Conservation (phyloP, 2,329 filamentous ascomycete species). For the Lachnellula hyalina region DNA sequence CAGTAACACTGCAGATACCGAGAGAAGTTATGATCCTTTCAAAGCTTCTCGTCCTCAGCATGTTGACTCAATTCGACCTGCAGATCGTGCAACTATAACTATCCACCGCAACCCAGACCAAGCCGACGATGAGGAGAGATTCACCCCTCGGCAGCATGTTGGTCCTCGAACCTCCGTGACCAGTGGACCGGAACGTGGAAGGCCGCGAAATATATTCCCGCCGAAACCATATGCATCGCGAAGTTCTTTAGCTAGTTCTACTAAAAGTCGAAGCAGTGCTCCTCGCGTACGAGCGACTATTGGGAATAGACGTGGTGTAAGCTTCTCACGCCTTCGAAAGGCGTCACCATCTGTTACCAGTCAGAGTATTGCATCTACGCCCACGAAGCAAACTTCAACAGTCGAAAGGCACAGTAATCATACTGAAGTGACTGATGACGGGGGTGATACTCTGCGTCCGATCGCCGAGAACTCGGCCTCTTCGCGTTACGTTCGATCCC, state of each 20-base stretch:
- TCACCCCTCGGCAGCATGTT: not conserved
- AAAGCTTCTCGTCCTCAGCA: slow-evolving; percentile 50
- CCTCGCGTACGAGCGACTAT: slow-evolving; percentile 38
- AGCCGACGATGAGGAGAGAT: not conserved
- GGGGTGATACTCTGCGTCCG: slow-evolving; percentile 13
- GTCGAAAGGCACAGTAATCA: slow-evolving; percentile 18
- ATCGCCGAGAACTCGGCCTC: slow-evolving; percentile 14
- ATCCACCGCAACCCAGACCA: slow-evolving; percentile 20
- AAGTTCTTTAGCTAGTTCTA: slow-evolving; percentile 43
- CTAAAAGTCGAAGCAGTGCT: slow-evolving; percentile 33
- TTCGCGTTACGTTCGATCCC: slow-evolving; percentile 28
- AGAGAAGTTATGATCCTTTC: slow-evolving; percentile 82
- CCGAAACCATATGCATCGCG: slow-evolving; percentile 36
- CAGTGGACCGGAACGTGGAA: slow-evolving; percentile 7
- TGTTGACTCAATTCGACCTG: slow-evolving; percentile 41
- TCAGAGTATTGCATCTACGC: slow-evolving; percentile 3
- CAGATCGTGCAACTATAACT: slow-evolving; percentile 24
- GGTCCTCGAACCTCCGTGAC: slow-evolving; percentile 9
- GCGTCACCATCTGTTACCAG: slow-evolving; percentile 15
- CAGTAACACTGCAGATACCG: slow-evolving; percentile 47
- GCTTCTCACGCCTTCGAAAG: slow-evolving; percentile 51
- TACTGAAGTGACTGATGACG: slow-evolving; percentile 22
- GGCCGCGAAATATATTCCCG: slow-evolving; percentile 12
- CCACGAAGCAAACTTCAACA: not conserved
- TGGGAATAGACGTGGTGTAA: slow-evolving; percentile 56